phyloP scores from a whole-genome alignment of 805 yeast species.

The Saturnispora besseyi region DNA sequence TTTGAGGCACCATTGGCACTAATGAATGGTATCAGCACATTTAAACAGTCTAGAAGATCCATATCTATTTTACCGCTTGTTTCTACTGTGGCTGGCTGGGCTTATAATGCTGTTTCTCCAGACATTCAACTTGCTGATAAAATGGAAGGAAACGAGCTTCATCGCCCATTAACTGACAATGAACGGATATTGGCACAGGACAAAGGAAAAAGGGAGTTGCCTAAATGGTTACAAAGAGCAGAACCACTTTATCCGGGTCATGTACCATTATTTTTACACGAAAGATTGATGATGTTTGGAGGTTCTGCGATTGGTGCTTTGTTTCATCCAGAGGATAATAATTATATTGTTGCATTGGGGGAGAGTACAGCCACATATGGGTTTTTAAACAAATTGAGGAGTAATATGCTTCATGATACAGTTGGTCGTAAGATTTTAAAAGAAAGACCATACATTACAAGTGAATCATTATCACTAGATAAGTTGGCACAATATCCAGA shows the following conservation, averaged over 20 bases:
- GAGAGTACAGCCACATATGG: conserved; percentile 78
- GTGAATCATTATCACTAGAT: conserved; percentile 57
- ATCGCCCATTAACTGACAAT: conserved; percentile 26
- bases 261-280: conserved; percentile 60
- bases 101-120: conserved; percentile 22
- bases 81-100: neutral
- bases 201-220: conserved; percentile 6
- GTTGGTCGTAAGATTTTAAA: conserved; percentile 69
- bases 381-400: conserved; percentile 53
- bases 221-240: conserved; percentile 31
- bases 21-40: neutral
- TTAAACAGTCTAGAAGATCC: neutral
- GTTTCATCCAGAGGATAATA: conserved; percentile 67
- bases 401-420: conserved; percentile 65
- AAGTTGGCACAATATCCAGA: conserved; percentile 50
- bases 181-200: conserved; percentile 21
- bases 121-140: conserved; percentile 49
- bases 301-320: conserved; percentile 75
- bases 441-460: conserved; percentile 78
- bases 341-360: conserved; percentile 74
- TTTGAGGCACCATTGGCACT: neutral
- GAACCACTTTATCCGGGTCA: conserved; percentile 61
- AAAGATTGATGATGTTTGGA: conserved; percentile 52
- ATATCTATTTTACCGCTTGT: neutral
- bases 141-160: conserved; percentile 45